Evolutionary conservation across 306 rosid genomes (phyloP), one percentile per base, ranked within the genome.

Genomic region (Luffa acutangula): DNA sequence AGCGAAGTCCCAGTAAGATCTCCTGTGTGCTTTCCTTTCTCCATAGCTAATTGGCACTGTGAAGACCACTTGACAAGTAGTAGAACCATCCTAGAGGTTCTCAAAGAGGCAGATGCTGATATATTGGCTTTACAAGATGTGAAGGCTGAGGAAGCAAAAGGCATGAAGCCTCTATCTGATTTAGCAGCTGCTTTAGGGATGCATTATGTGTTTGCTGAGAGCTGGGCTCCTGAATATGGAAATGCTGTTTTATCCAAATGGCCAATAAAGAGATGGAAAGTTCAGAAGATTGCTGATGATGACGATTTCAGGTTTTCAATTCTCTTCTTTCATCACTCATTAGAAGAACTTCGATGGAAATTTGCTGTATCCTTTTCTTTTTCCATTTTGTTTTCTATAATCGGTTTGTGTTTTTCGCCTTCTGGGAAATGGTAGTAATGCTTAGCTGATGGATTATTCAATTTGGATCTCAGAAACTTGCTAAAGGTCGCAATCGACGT

Each of bases 171-270:
- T 79, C 87, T 93, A 21, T 93, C 97, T 74, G 91, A 88, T 81
- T 87, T 93, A 85, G 97, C 97, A 73, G 82, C 69, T 79, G 96
- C 97, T 66, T 88, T 93, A 84, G 96, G 94, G 79, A 93, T 93
- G 97, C 82, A 86, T 6, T 93, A 87, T 84, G 97, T 91, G 45
- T 93, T 93, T 86, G 96, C 96, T 77, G 96, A 93, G 81, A 93
- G 97, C 85, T 93, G 97, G 97, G 97, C 97, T 54, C 97, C 96
- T 4, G 97, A 93, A 85, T 93, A 87, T 84, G 97, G 97, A 9
- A 93, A 91, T 83, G 97, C 97, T 31, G 89, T 93, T 78, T 76
- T 93, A 6, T 93, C 97, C 65, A 93, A 89, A 86, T 93, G 97
- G 97, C 96, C 96, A 9, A 91, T 93, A 43, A 91, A 89, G 83